Evolutionary conservation across 345 rosid genomes (phyloP), one percentile per base, ranked within the genome.

Genomic region (Salix exigua): DNA sequence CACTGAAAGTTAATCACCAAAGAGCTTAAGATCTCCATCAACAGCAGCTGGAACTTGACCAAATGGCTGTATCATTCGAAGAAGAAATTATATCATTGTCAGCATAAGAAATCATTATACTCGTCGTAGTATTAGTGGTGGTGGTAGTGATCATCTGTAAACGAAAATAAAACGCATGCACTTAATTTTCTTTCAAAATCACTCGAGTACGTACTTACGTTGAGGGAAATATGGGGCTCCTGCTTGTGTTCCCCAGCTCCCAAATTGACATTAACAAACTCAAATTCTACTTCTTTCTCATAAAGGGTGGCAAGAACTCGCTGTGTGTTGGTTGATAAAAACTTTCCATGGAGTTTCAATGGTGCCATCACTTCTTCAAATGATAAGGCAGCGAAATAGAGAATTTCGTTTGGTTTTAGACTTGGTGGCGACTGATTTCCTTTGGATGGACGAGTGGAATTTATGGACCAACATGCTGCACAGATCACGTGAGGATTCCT

Each of bases 211-310:
- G 28, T 1, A 42, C 80, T 68, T 79, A 93, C 96, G 76, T 90
- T 93, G 78, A 86, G 87, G 83, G 89, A 70, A n/a, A 90, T 44
- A 80, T 35, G 85, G 35, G 88, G 74, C 33, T 89, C 88, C 37
- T 78, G 75, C 75, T 93, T 93, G 81, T 91, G 98, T 50, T 87
- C 93, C 14, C 90, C 90, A 8, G 84, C 74, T 26, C 7, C 40
- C 91, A 90, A 33, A 73, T 91, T 78, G 12, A 93, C 85, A 5
- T 63, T 68, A 75, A 87, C 76, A 2, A 93, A 55, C 79, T 89
- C 89, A 67, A 87, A 93, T 0, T 84, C 88, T 12, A 89, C 68
- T 0, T 78, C 89, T 71, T 91, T 91, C 90, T 93, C 97, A 79
- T 86, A 78, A 7, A 89, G 92, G 81, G 82, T 25, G 16, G 78